Evolutionary conservation across 345 rosid species (phyloP).

Genomic region (Populus pruinosa): DNA sequence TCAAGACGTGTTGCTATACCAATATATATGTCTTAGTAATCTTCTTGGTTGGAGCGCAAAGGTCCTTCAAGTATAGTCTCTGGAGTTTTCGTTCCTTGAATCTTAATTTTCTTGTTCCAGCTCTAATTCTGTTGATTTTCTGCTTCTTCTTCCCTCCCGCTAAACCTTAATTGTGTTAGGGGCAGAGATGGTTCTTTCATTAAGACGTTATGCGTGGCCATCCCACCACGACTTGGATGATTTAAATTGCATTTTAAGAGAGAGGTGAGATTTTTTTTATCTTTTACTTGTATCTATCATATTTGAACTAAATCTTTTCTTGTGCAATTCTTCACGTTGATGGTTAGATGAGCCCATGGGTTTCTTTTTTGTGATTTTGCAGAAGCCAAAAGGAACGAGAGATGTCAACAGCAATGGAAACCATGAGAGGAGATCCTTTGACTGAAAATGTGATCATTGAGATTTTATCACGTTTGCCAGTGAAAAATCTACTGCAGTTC

Average conservation of each 20-base stretch:
- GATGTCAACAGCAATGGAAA: not conserved
- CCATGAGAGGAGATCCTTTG: too few species aligned
- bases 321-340: too few species aligned
- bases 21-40: not conserved
- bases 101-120: not conserved
- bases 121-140: not conserved
- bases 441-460: too few species aligned
- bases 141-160: not conserved
- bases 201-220: not conserved
- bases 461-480: too few species aligned
- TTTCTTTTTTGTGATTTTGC: too few species aligned
- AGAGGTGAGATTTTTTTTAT: too few species aligned
- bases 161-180: not conserved
- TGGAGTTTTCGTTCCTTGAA: not conserved
- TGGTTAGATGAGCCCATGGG: too few species aligned
- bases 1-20: not conserved
- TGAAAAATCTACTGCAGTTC: too few species aligned
- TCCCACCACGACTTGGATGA: not conserved
- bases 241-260: too few species aligned
- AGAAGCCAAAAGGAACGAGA: not conserved
- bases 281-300: not conserved
- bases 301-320: too few species aligned
- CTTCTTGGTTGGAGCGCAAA: not conserved
- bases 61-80: not conserved
- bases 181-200: not conserved